Evolutionary conservation across 2,329 filamentous ascomycete genomes (phyloP).

Genomic region (Bipolaris sorokiniana): DNA sequence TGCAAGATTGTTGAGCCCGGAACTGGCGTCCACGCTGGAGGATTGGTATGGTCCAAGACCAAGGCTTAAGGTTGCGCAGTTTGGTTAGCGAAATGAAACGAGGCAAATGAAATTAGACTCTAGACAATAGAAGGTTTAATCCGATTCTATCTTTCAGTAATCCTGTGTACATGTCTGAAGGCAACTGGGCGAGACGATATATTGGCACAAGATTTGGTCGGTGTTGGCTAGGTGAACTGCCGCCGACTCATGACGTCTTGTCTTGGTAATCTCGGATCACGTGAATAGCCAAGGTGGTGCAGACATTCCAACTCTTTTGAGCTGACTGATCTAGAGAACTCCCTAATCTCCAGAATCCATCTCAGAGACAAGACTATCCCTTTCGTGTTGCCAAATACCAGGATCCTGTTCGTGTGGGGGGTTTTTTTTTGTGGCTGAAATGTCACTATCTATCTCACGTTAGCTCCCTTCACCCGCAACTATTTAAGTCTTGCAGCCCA

Average conservation of each 20-base stretch:
- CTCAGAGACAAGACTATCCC: too few relatives aligned
- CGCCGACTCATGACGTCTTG: not conserved
- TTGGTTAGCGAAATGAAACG: not conserved
- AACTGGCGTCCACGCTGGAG: conserved; percentile 21
- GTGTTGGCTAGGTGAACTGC: not conserved
- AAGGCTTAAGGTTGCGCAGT: not conserved
- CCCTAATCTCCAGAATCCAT: not conserved
- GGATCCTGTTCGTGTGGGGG: not conserved
- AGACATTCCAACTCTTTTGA: not conserved
- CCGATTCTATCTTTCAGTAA: not conserved
- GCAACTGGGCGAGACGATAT: not conserved
- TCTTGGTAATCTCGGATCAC: not conserved
- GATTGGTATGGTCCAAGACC: conserved; percentile 22
- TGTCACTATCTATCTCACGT: not conserved
- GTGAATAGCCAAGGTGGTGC: too few relatives aligned
- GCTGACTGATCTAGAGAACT: not conserved
- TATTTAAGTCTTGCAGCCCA: not conserved
- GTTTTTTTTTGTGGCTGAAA: not conserved
- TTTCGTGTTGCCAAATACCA: not conserved
- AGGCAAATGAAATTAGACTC: not conserved
- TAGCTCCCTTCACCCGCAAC: not conserved
- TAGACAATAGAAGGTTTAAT: conserved; percentile 1
- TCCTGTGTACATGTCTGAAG: not conserved
- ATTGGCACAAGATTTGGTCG: not conserved
- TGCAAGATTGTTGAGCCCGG: conserved; percentile 34